A percentile compares a stretch with the other conserved stretches of the same genome.
phyloP scores from a whole-genome alignment of 2,329 filamentous ascomycete genomes.

The Coleophoma eucalyptorum region DNA sequence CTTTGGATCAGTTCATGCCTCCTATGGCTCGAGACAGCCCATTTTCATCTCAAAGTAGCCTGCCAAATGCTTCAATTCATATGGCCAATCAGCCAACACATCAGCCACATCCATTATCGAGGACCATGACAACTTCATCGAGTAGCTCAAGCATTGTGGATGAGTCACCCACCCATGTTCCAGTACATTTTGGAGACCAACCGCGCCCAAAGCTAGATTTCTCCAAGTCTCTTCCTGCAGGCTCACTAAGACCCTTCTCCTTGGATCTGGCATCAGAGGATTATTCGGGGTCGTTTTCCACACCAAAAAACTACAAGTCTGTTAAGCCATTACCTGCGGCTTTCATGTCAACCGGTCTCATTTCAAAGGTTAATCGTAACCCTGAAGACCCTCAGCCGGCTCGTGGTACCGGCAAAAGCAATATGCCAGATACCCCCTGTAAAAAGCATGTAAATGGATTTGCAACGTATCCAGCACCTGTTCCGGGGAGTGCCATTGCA shows the following conservation, averaged over 20 bases:
- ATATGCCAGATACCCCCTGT: conserved; percentile 92
- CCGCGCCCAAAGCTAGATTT: conserved; percentile 54
- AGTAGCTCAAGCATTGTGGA: conserved; percentile 75
- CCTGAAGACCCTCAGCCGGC: conserved; percentile 60
- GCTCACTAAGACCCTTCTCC: conserved; percentile 48
- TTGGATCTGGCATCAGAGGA: conserved; percentile 36
- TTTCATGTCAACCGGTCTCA: conserved; percentile 90
- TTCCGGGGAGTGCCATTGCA: conserved; percentile 54
- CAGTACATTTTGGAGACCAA: conserved; percentile 48
- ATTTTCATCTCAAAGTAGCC: conserved; percentile 51
- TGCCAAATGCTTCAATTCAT: conserved; percentile 51
- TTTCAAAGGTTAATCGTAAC: conserved; percentile 90
- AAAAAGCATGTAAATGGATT: conserved; percentile 76
- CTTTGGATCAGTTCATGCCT: conserved; percentile 73
- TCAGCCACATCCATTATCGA: conserved; percentile 78
- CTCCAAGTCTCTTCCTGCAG: conserved; percentile 72
- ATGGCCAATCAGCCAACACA: conserved; percentile 37
- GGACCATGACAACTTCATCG: conserved; percentile 82
- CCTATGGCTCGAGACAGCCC: conserved; percentile 61
- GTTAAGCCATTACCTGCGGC: conserved; percentile 76
- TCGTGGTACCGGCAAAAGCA: conserved; percentile 51
- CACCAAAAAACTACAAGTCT: conserved; percentile 72
- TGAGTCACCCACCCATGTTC: conserved; percentile 64
- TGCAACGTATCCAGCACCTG: conserved; percentile 56
- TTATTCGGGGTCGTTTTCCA: conserved; percentile 55